Evolutionary conservation across 2,329 filamentous ascomycete genomes (phyloP).

Genomic region (Chrysoporthe cubensis): DNA sequence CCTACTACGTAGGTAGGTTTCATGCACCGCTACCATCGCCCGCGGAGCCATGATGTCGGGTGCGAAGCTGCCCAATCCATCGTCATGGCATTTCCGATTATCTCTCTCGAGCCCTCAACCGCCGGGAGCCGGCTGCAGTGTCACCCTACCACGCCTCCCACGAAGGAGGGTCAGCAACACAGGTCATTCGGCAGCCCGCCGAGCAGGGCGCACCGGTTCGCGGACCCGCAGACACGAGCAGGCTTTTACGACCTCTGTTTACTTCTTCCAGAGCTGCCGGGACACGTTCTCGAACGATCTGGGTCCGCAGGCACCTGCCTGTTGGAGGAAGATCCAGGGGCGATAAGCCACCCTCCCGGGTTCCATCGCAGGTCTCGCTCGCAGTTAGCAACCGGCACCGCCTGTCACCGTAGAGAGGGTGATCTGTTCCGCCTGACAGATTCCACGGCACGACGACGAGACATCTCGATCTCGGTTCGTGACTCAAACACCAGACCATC

Average conservation of each 20-base stretch:
- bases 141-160: neutral
- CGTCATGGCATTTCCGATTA: neutral
- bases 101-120: neutral
- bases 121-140: slow-evolving; percentile 10
- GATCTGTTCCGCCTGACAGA: neutral
- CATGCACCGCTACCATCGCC: neutral
- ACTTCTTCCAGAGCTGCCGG: neutral
- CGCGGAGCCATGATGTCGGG: neutral
- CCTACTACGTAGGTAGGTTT: neutral
- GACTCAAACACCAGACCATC: neutral
- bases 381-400: neutral
- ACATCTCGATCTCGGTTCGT: neutral
- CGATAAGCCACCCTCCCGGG: neutral
- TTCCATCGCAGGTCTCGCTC: slow-evolving; percentile 2
- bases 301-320: slow-evolving; percentile 8
- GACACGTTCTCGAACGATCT: slow-evolving; percentile 8
- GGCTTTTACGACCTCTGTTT: neutral
- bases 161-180: neutral
- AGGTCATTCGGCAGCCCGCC: slow-evolving; percentile 1
- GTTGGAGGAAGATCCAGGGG: slow-evolving; percentile 1
- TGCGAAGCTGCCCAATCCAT: slow-evolving; percentile 1
- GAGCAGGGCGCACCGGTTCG: slow-evolving; percentile 1
- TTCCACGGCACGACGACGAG: neutral
- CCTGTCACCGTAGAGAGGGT: too few relatives aligned
- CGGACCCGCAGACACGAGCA: slow-evolving; percentile 5